Conservation (phyloP, 2,329 filamentous ascomycete genomes). For the Hymenoscyphus linearis region DNA sequence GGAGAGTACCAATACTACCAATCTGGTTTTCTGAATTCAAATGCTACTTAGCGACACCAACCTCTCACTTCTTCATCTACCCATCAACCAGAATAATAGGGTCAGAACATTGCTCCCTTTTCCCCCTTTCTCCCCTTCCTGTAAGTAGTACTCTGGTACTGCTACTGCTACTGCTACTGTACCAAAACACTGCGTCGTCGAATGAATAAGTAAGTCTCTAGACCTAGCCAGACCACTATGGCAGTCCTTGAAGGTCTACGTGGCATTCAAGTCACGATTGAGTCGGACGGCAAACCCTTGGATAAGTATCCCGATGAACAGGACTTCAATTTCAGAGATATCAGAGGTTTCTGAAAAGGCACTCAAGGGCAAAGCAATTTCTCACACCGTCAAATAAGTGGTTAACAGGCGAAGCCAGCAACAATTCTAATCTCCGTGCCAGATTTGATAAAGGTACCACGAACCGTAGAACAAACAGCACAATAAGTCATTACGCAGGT, state of each 20-base stretch:
- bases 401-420: neutral
- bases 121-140: too few species aligned
- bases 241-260: constrained; percentile 21
- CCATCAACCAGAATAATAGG: too few species aligned
- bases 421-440: neutral
- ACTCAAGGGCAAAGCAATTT: constrained; percentile 7
- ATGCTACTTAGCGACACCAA: too few species aligned
- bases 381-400: constrained; percentile 11
- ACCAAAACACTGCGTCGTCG: neutral
- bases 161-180: too few species aligned
- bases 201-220: neutral
- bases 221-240: constrained; percentile 12
- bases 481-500: constrained; percentile 1
- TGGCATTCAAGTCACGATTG: constrained; percentile 21
- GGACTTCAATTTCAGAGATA: constrained; percentile 8
- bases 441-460: neutral
- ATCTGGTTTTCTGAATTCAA: too few species aligned
- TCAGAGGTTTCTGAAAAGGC: constrained; percentile 11
- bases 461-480: neutral
- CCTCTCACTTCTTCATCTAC: too few species aligned
- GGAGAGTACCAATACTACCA: too few species aligned
- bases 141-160: too few species aligned
- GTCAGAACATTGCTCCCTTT: too few species aligned
- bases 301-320: constrained; percentile 20
- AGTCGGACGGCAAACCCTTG: constrained; percentile 13